Base-by-base conservation (phyloP, 768 basidiomycete genomes). In the Chlorophyllum brunneum region DNA sequence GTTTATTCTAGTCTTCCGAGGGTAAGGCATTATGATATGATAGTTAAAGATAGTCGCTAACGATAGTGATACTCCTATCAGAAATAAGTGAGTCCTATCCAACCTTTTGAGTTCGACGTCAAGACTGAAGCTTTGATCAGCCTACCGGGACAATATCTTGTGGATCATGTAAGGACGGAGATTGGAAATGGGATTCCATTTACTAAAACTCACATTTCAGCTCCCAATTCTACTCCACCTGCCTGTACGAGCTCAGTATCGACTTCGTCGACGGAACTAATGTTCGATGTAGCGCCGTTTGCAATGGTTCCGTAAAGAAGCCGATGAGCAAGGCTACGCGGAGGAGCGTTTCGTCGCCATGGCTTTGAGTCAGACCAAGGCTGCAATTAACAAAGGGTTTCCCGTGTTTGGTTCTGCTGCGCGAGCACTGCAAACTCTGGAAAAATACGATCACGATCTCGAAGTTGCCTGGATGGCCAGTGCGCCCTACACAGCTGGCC, bases 341-440 rank as follows among this genome's bases (percentile, higher is more conserved):
- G 43, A 48, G 5, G 64, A 66, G 33, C 56, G 13, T 26, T 63
- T 7, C 63, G 64, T 47, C 51, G 60, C 6, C 48, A 45, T 1
- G 39, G 65, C 1, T 55, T 63, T 58, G 53, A 61, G 44, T 53
- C 60, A n/a, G 63, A 63, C 24, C 54, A 57, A 11, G 38, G 56
- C 0, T 40, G 60, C 29, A 45, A 30, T 66, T 34, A 44, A 37
- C 15, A 51, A 51, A 27, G 63, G 62, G 9, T 48, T 51, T 0
- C 61, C 62, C 0, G 53, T 55, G 8, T 53, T 60, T 1, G 64
- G 70, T 24, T 74, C 73, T 49, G 68, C 68, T 1, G 67, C 58
- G 31, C 67, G 71, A 23, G 68, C 70, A 13, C 60, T 76, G 1
- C 65, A 73, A 51, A 74, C 70, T 31, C 72, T 75, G 52, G 48